Conservation (phyloP, 345 rosid species). For the Eucalyptus globulus region DNA sequence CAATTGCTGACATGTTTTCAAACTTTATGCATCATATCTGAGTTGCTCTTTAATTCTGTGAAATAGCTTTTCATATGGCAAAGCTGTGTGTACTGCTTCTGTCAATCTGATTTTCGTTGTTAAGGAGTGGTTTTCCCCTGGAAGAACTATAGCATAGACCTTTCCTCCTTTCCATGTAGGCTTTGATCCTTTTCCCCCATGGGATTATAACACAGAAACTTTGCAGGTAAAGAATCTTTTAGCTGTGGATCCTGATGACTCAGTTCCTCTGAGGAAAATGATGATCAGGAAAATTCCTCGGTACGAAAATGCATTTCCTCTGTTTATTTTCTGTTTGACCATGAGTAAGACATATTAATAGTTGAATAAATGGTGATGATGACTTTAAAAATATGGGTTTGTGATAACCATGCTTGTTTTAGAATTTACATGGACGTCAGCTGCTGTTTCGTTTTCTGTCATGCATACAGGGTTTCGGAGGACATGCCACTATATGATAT, state of each 20-base stretch:
- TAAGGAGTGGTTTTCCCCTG: neutral
- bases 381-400: neutral
- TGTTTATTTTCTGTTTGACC: neutral
- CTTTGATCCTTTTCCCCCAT: neutral
- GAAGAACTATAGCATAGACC: neutral
- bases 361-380: neutral
- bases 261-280: constrained; percentile 79
- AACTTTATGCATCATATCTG: neutral
- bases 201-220: neutral
- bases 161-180: neutral
- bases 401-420: neutral
- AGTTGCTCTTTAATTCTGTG: neutral
- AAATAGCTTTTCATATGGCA: neutral
- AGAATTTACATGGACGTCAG: neutral
- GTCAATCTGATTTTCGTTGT: neutral
- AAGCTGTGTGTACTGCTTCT: neutral
- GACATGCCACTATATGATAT: constrained; percentile 87
- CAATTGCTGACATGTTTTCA: neutral
- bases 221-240: constrained; percentile 83
- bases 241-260: constrained; percentile 57
- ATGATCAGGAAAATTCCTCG: constrained; percentile 83
- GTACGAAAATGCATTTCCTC: constrained; percentile 10
- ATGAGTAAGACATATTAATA: neutral
- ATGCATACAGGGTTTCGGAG: constrained; percentile 56
- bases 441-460: neutral